Evolutionary conservation across 2,329 filamentous ascomycete genomes (phyloP).

Genomic region (Penicillium sumatraense): DNA sequence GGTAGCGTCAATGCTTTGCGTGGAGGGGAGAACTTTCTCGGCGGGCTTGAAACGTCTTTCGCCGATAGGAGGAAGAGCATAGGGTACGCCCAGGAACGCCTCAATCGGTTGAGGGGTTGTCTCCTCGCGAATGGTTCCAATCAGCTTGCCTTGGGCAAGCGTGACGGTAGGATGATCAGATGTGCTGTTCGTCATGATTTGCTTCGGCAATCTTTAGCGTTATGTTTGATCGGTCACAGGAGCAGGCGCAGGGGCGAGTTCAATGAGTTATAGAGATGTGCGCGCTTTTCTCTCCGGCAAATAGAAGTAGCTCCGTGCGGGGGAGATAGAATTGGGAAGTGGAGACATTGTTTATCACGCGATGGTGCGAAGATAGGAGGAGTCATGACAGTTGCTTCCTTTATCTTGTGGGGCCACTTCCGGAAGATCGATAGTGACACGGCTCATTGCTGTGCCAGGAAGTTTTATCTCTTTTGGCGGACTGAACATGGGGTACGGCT

Average conservation of each 20-base stretch:
- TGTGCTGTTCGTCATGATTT: background rate
- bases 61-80: slow-evolving; percentile 53
- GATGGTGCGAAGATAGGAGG: slow-evolving; percentile 3
- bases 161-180: slow-evolving; percentile 14
- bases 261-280: slow-evolving; percentile 4
- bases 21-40: slow-evolving; percentile 27
- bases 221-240: background rate
- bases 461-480: background rate
- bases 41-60: slow-evolving; percentile 53
- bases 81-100: slow-evolving; percentile 56
- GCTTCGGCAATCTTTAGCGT: background rate
- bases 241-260: background rate
- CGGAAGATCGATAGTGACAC: background rate
- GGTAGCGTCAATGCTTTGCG: slow-evolving; percentile 40
- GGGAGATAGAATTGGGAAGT: slow-evolving; percentile 12
- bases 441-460: background rate
- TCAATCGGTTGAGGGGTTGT: slow-evolving; percentile 34
- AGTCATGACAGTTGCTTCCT: background rate
- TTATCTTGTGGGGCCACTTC: background rate
- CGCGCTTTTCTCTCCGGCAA: slow-evolving; percentile 19
- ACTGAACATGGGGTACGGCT: background rate
- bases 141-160: slow-evolving; percentile 35
- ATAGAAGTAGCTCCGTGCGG: slow-evolving; percentile 25
- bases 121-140: slow-evolving; percentile 32
- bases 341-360: slow-evolving; percentile 13